A percentile compares a stretch with the other conserved stretches of the same genome.
These are phyloP conservation scores for Viola pubescens DNA, from an alignment of 441 rosid species.

Conservation along the genomic window DNA sequence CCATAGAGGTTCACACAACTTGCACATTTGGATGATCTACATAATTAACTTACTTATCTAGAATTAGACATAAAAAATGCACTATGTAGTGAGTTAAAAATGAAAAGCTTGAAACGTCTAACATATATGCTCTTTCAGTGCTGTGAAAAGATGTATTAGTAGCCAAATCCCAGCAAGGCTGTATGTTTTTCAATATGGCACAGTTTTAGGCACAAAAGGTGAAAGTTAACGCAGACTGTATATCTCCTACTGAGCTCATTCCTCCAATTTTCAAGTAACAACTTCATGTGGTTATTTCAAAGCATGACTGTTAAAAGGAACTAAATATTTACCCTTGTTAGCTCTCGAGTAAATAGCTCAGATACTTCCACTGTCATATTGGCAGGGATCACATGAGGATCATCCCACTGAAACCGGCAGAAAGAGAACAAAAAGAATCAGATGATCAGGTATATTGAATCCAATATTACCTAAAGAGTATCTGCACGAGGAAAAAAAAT, in stretches of 20 bases:
- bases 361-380: conserved; percentile 86
- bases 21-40: too few species aligned
- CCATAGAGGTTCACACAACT: too few species aligned
- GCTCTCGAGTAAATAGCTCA: conserved; percentile 82
- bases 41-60: too few species aligned
- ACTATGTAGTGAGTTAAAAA: too few species aligned
- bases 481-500: background rate
- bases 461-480: background rate
- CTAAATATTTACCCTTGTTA: conserved; percentile 60
- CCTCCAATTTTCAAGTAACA: background rate
- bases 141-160: too few species aligned
- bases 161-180: too few species aligned
- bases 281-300: background rate
- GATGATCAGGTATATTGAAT: conserved; percentile 5
- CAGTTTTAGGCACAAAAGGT: background rate
- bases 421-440: conserved; percentile 13
- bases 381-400: conserved; percentile 78
- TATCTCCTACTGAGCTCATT: background rate
- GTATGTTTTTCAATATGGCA: too few species aligned
- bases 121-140: too few species aligned
- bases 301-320: conserved; percentile 10
- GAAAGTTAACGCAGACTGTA: background rate
- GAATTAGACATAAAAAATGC: too few species aligned
- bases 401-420: conserved; percentile 70
- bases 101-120: too few species aligned